Conservation (phyloP, 2,329 filamentous ascomycete species). For the Fusarium compactum region DNA sequence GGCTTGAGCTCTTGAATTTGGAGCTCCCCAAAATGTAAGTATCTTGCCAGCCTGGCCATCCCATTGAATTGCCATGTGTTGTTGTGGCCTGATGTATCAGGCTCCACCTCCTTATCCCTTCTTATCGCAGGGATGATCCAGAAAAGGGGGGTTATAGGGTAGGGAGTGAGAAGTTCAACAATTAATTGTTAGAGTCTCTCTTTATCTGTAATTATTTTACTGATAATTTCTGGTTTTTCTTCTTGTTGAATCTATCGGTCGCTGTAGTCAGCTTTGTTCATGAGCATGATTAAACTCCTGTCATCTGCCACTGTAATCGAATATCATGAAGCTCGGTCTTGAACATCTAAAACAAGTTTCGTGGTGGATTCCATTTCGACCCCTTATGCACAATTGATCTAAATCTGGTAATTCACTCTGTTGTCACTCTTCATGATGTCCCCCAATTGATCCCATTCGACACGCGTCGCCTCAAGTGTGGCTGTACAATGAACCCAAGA, state of each 20-base stretch:
- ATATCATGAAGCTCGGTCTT: background rate
- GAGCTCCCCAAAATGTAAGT: slow-evolving; percentile 50
- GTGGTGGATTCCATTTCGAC: background rate
- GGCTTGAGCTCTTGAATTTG: slow-evolving; percentile 41
- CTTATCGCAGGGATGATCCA: slow-evolving; percentile 36
- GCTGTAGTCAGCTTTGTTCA: background rate
- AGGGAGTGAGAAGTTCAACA: background rate
- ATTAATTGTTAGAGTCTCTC: background rate
- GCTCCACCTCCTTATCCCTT: slow-evolving; percentile 36
- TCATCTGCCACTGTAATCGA: background rate
- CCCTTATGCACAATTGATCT: background rate
- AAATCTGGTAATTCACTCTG: background rate
- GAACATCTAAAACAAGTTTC: background rate
- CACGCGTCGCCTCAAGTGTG: slow-evolving; percentile 33
- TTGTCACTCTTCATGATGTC: background rate
- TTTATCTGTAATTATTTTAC: background rate
- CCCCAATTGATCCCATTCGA: slow-evolving; percentile 2
- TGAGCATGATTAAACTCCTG: background rate
- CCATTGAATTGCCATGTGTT: slow-evolving; percentile 30
- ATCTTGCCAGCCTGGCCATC: slow-evolving; percentile 47
- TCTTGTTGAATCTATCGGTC: background rate
- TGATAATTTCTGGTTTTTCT: background rate
- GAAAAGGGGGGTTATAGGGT: slow-evolving; percentile 42
- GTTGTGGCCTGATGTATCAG: slow-evolving; percentile 45
- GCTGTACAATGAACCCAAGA: slow-evolving; percentile 25